These are phyloP conservation scores for Periconia macrospinosa DNA, from an alignment of 2,329 filamentous ascomycete species.

Conservation along the genomic window DNA sequence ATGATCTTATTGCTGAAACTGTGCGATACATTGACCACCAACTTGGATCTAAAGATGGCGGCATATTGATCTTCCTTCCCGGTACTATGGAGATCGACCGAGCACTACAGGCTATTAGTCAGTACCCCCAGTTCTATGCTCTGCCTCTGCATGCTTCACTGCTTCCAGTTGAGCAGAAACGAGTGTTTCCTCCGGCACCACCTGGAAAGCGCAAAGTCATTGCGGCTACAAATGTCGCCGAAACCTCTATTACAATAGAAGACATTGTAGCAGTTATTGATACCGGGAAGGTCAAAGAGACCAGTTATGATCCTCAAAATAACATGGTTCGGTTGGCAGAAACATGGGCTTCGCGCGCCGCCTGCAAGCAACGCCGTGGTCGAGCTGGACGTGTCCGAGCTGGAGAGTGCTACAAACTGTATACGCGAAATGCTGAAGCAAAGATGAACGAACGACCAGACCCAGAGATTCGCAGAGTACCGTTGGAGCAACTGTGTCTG, in stretches of 20 bases:
- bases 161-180: slow-evolving; percentile 82
- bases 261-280: slow-evolving; percentile 97
- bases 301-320: slow-evolving; percentile 85
- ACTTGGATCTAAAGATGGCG: slow-evolving; percentile 73
- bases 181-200: slow-evolving; percentile 78
- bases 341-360: slow-evolving; percentile 90
- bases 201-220: slow-evolving; percentile 86
- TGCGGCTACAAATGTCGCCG: slow-evolving; percentile 93
- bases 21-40: slow-evolving; percentile 80
- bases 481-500: slow-evolving; percentile 89
- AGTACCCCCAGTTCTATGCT: slow-evolving; percentile 70
- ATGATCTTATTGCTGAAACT: slow-evolving; percentile 78
- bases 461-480: slow-evolving; percentile 90
- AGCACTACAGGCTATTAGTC: slow-evolving; percentile 68
- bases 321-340: slow-evolving; percentile 95
- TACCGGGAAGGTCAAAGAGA: slow-evolving; percentile 94
- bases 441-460: slow-evolving; percentile 88
- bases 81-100: slow-evolving; percentile 90
- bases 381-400: slow-evolving; percentile 90
- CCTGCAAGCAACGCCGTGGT: slow-evolving; percentile 91
- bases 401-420: slow-evolving; percentile 93
- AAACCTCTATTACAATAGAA: slow-evolving; percentile 98
- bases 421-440: slow-evolving; percentile 78
- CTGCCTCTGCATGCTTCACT: slow-evolving; percentile 91
- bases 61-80: slow-evolving; percentile 93